Evolutionary conservation across 2,329 filamentous ascomycete genomes (phyloP), one percentile per base, ranked within the genome.

Genomic region (Cordyceps cicadae): DNA sequence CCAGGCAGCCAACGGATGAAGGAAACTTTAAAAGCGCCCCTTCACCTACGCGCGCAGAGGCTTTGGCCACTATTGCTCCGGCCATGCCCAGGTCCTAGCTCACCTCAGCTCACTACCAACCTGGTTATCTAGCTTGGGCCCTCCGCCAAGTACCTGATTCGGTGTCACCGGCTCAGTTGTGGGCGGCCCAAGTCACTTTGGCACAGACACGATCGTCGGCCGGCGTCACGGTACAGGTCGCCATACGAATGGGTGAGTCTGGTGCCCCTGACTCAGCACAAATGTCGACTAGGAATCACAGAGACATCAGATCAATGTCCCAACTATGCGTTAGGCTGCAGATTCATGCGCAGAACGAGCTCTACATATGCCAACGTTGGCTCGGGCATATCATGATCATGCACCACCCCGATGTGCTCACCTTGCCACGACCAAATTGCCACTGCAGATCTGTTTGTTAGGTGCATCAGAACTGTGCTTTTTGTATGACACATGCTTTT

Each of bases 151-250:
- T 48, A 26, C 45, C 45, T 48, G 24, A 17, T 48, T 48, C 24
- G 34, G 46, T 17, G 46, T 52, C 46, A 19, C 19, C 34, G 34
- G 34, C 34, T 49, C 12, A 14, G 15, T n/a, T n/a, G 54, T 49
- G 46, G 45, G 21, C 9, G 46, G 45, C 32, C 37, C 48, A 45
- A 59, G 48, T 45, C 21, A 34, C 37, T 24, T 59, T 24, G 29
- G 56, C 56, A 59, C 56, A 52, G 56, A 59, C 56, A 51, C 56
- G 56, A 59, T 59, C 56, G 39, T 52, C 56, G 48, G 48, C 56
- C n/a, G 24, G 48, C 7, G 29, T 29, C 29, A 29, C 7, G 29
- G 29, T 29, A 29, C 24, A 24, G 29, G 29, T 29, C 29, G 48
- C 48, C 56, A 52, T 59, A 43, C 2, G 24, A 24, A 12, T 24